A percentile compares a stretch with the other conserved stretches of the same genome.
Conservation (phyloP, 2,329 filamentous ascomycete species). For the Fusarium luffae region DNA sequence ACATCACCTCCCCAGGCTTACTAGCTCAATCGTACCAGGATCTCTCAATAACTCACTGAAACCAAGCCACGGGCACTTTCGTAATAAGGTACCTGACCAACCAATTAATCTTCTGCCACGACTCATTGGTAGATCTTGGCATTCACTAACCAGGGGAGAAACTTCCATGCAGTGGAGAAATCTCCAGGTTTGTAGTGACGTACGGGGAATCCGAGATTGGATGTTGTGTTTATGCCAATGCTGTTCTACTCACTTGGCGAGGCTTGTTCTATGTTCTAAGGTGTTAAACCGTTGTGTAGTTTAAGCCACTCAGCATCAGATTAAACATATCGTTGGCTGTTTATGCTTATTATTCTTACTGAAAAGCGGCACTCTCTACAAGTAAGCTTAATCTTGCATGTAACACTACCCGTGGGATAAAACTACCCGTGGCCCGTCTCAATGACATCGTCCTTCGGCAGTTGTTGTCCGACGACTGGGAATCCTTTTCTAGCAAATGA, state of each 20-base stretch:
- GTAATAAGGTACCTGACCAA: slow-evolving; percentile 15
- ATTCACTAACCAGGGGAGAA: slow-evolving; percentile 19
- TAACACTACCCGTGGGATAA: neutral
- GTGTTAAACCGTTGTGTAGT: neutral
- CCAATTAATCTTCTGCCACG: slow-evolving; percentile 27
- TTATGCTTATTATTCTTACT: slow-evolving; percentile 22
- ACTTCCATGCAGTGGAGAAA: slow-evolving; percentile 12
- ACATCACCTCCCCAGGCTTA: neutral
- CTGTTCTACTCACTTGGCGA: neutral
- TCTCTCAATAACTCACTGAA: neutral
- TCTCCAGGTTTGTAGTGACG: neutral
- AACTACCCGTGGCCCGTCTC: neutral
- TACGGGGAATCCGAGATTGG: neutral
- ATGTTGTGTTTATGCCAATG: neutral
- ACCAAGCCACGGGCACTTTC: slow-evolving; percentile 32
- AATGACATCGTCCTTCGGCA: slow-evolving; percentile 16
- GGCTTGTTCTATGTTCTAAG: slow-evolving; percentile 7
- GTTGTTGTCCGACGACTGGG: neutral
- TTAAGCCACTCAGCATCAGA: neutral
- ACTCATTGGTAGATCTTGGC: slow-evolving; percentile 4
- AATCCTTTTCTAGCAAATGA: neutral
- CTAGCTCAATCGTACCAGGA: neutral
- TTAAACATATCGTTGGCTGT: neutral
- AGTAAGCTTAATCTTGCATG: slow-evolving; percentile 4
- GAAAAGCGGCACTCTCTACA: neutral